phyloP scores from a whole-genome alignment of 768 basidiomycete species.

The Cyathus striatus region DNA sequence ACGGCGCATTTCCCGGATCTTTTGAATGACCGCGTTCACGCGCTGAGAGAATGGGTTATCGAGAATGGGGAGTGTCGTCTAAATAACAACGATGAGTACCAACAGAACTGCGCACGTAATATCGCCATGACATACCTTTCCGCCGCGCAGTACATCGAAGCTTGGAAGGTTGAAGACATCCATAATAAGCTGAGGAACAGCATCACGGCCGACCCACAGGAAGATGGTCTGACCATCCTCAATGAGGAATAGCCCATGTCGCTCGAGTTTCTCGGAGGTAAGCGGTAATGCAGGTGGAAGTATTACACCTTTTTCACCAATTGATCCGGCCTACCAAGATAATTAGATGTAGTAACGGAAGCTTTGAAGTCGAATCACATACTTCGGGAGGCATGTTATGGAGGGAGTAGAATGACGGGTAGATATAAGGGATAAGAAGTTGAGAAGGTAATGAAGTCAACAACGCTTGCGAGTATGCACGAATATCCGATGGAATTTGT shows the following conservation, averaged over 20 bases:
- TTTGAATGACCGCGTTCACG: slow-evolving; percentile 89
- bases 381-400: slow-evolving; percentile 96
- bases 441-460: slow-evolving; percentile 90
- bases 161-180: slow-evolving; percentile 91
- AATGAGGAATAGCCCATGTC: slow-evolving; percentile 94
- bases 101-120: neutral
- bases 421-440: slow-evolving; percentile 87
- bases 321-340: slow-evolving; percentile 69
- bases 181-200: slow-evolving; percentile 89
- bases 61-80: slow-evolving; percentile 86
- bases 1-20: slow-evolving; percentile 89
- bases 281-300: slow-evolving; percentile 85
- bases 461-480: slow-evolving; percentile 91
- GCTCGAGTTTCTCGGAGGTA: slow-evolving; percentile 91
- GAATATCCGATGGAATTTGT: slow-evolving; percentile 93
- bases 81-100: slow-evolving; percentile 3
- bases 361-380: slow-evolving; percentile 10
- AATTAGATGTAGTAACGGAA: slow-evolving; percentile 6
- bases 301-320: slow-evolving; percentile 85
- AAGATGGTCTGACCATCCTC: slow-evolving; percentile 98
- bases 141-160: slow-evolving; percentile 87
- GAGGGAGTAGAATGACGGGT: slow-evolving; percentile 92
- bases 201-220: slow-evolving; percentile 97
- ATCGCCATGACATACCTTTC: slow-evolving; percentile 70
- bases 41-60: slow-evolving; percentile 97